Percentiles rank a stretch among this genome's conserved stretches.
These are phyloP conservation scores for Ottelia alismoides DNA, from an alignment of 106 monocot genomes.

Conservation along the genomic window DNA sequence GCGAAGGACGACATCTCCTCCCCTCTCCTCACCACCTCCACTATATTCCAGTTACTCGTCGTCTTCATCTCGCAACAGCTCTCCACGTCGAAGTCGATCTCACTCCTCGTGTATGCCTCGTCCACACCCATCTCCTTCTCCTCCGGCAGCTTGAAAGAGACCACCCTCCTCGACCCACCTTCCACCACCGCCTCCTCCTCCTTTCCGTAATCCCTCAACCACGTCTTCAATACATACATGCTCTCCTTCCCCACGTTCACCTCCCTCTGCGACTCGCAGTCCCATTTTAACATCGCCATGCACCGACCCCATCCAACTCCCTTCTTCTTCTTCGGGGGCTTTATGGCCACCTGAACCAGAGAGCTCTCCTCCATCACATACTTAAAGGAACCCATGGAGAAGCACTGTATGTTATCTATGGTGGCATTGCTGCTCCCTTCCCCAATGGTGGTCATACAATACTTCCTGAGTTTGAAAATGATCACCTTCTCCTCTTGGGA, in stretches of 20 bases:
- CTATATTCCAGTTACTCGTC: too few relatives aligned
- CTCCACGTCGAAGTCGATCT: slow-evolving; percentile 33
- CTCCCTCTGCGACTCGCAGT: slow-evolving; percentile 17
- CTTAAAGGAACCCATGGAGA: slow-evolving; percentile 18
- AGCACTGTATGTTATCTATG: slow-evolving; percentile 12
- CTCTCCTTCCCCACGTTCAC: slow-evolving; percentile 17
- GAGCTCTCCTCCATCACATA: slow-evolving; percentile 18
- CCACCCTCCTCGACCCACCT: slow-evolving; percentile 15
- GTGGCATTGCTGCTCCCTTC: too few relatives aligned
- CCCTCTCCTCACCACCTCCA: slow-evolving; percentile 5
- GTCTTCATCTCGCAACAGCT: slow-evolving; percentile 17
- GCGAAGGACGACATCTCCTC: slow-evolving; percentile 45
- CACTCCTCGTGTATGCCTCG: slow-evolving; percentile 23
- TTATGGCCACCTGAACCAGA: slow-evolving; percentile 46
- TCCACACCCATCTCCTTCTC: too few relatives aligned
- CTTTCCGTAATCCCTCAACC: slow-evolving; percentile 7
- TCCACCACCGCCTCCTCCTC: background rate
- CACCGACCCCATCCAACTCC: slow-evolving; percentile 9
- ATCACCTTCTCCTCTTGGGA: slow-evolving; percentile 16
- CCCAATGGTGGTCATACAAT: background rate
- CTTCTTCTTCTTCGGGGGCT: slow-evolving; percentile 21
- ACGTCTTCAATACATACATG: slow-evolving; percentile 19
- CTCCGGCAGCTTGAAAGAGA: slow-evolving; percentile 42
- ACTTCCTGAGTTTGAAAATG: slow-evolving; percentile 51
- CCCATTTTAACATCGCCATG: slow-evolving; percentile 22